These are phyloP conservation scores for Phylloporus rhodoxanthus DNA, from an alignment of 768 basidiomycete genomes.

Conservation along the genomic window DNA sequence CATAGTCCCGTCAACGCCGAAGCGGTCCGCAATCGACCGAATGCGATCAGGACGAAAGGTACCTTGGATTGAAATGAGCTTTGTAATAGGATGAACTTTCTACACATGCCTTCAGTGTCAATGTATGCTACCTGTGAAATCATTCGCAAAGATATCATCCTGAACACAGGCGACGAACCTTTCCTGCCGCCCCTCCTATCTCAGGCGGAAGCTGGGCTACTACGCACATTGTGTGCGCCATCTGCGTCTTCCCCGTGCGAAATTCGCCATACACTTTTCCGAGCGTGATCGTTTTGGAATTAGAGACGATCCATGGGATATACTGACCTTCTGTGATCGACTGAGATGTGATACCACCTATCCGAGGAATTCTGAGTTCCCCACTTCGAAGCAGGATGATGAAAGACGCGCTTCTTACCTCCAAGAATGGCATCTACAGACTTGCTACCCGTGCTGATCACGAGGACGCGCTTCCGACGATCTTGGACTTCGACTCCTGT, in stretches of 20 bases:
- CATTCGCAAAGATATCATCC: background rate
- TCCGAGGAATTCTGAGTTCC: background rate
- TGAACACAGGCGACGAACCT: constrained; percentile 38
- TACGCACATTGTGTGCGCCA: constrained; percentile 94
- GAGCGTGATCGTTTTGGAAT: background rate
- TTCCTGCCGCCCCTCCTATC: constrained; percentile 86
- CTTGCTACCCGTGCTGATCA: constrained; percentile 93
- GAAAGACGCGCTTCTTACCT: constrained; percentile 49
- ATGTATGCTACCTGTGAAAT: constrained; percentile 74
- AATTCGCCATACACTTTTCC: constrained; percentile 87
- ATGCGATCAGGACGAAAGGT: constrained; percentile 95
- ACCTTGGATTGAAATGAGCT: constrained; percentile 40
- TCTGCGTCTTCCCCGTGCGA: constrained; percentile 92
- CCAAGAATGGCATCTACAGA: constrained; percentile 84
- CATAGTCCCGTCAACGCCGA: constrained; percentile 86
- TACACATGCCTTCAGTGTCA: constrained; percentile 66
- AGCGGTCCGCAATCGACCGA: constrained; percentile 83
- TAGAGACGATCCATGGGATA: background rate
- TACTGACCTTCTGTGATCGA: constrained; percentile 81
- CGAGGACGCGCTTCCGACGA: constrained; percentile 68
- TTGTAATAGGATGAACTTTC: background rate
- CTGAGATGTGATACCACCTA: constrained; percentile 87
- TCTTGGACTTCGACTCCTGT: constrained; percentile 91
- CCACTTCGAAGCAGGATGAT: background rate
- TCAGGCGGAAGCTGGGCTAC: constrained; percentile 84